Evolutionary conservation across 148 eudicot species (phyloP).

Genomic region (Chenopodium quinoa): DNA sequence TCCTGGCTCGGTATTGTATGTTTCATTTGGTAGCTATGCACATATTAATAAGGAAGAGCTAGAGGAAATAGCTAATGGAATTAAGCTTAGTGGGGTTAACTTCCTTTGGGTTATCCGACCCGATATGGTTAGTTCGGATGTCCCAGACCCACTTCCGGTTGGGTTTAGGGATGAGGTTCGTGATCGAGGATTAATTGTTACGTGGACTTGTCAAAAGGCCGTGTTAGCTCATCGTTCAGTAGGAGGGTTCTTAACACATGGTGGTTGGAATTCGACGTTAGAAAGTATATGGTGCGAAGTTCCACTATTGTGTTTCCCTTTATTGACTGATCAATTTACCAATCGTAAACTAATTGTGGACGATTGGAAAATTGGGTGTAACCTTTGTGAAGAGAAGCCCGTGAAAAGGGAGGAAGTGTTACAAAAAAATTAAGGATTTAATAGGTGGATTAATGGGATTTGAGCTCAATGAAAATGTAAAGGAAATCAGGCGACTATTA

Average conservation of each 20-base stretch:
- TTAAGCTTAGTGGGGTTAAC: constrained; percentile 36
- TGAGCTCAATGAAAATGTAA: constrained; percentile 19
- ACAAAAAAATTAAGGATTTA: constrained; percentile 4
- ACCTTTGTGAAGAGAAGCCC: constrained; percentile 17
- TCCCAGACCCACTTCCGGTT: constrained; percentile 22
- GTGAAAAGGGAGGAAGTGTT: constrained; percentile 13
- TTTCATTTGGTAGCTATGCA: constrained; percentile 76
- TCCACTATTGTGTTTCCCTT: constrained; percentile 27
- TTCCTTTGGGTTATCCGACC: constrained; percentile 74
- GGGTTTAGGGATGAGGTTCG: constrained; percentile 14
- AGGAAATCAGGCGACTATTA: constrained; percentile 14
- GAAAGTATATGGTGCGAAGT: constrained; percentile 28
- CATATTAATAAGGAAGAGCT: constrained; percentile 40
- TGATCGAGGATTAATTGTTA: constrained; percentile 22
- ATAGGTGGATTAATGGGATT: constrained; percentile 9
- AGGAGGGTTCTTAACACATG: constrained; percentile 30
- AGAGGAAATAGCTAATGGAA: constrained; percentile 50
- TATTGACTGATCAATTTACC: constrained; percentile 29
- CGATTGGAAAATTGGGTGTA: constrained; percentile 30
- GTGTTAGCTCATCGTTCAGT: constrained; percentile 22
- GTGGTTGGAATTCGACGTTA: constrained; percentile 32
- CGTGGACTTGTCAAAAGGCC: constrained; percentile 22
- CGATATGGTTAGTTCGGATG: constrained; percentile 27
- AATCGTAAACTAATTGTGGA: constrained; percentile 30
- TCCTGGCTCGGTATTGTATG: constrained; percentile 49